These are phyloP conservation scores for Botrytis byssoidea DNA, from an alignment of 2,329 filamentous ascomycete species.

Conservation along the genomic window DNA sequence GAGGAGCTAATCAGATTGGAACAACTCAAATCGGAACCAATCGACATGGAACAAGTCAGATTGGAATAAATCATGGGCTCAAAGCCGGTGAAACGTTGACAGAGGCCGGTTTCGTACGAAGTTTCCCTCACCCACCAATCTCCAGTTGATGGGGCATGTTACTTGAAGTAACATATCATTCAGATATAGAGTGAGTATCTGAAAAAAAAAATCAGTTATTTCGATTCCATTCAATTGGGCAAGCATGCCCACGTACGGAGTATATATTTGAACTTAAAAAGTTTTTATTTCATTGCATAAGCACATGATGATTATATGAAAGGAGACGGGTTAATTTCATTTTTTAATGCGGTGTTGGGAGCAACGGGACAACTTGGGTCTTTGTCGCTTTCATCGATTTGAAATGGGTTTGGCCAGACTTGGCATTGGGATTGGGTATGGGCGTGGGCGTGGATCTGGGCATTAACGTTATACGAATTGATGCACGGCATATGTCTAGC, in stretches of 20 bases:
- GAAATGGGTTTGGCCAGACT: background rate
- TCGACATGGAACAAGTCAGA: background rate
- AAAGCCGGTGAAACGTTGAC: slow-evolving; percentile 16
- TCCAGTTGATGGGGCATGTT: background rate
- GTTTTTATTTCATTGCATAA: slow-evolving; percentile 3
- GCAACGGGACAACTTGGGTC: background rate
- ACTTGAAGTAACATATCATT: background rate
- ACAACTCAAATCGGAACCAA: background rate
- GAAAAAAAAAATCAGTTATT: background rate
- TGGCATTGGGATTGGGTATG: background rate
- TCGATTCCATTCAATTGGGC: background rate
- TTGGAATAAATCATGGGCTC: background rate
- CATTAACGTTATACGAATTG: slow-evolving; percentile 6
- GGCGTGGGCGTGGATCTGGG: background rate
- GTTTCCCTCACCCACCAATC: slow-evolving; percentile 11
- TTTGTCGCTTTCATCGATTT: slow-evolving; percentile 5
- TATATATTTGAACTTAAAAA: slow-evolving; percentile 10
- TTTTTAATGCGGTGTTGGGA: slow-evolving; percentile 10
- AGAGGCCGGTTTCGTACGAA: slow-evolving; percentile 13
- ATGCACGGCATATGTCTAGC: background rate
- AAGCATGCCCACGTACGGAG: background rate
- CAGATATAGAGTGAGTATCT: background rate
- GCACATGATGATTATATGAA: slow-evolving; percentile 1
- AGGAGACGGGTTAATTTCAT: background rate
- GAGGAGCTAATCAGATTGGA: background rate